Conservation (phyloP, 169 alveolate species). For the Babesia ovis region DNA sequence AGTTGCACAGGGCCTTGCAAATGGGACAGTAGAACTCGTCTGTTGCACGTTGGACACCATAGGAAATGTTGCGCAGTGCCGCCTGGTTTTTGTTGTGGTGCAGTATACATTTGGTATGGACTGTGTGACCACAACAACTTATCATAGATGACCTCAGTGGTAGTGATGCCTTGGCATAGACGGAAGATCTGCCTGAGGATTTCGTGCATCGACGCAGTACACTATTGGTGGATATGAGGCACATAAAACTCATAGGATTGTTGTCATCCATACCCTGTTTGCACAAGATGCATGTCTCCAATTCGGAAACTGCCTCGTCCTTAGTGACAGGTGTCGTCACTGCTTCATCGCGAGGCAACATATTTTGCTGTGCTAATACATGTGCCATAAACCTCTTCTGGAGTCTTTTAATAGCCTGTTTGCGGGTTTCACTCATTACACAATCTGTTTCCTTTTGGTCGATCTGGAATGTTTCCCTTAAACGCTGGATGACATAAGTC, state of each 20-base stretch:
- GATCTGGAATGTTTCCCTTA: slow-evolving; percentile 14
- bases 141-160: slow-evolving; percentile 55
- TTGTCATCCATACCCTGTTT: slow-evolving; percentile 33
- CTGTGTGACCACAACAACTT: slow-evolving; percentile 61
- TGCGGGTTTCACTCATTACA: neutral
- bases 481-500: neutral
- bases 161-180: slow-evolving; percentile 30
- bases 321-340: neutral
- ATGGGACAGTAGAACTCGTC: slow-evolving; percentile 62
- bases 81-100: slow-evolving; percentile 24
- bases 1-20: slow-evolving; percentile 64
- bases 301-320: neutral
- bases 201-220: slow-evolving; percentile 44
- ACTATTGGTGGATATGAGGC: slow-evolving; percentile 45
- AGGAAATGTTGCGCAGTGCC: neutral
- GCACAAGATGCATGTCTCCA: slow-evolving; percentile 47
- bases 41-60: slow-evolving; percentile 21
- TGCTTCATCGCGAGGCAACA: neutral
- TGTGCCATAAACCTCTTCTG: slow-evolving; percentile 28
- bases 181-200: slow-evolving; percentile 1
- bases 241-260: slow-evolving; percentile 31
- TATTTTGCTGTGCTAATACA: slow-evolving; percentile 24
- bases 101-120: slow-evolving; percentile 44
- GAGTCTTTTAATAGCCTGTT: slow-evolving; percentile 11
- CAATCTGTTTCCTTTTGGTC: neutral